Evolutionary conservation across 177 flowering plant species (phyloP), one percentile per base, ranked within the genome.

Genomic region (Vitis hybrid): DNA sequence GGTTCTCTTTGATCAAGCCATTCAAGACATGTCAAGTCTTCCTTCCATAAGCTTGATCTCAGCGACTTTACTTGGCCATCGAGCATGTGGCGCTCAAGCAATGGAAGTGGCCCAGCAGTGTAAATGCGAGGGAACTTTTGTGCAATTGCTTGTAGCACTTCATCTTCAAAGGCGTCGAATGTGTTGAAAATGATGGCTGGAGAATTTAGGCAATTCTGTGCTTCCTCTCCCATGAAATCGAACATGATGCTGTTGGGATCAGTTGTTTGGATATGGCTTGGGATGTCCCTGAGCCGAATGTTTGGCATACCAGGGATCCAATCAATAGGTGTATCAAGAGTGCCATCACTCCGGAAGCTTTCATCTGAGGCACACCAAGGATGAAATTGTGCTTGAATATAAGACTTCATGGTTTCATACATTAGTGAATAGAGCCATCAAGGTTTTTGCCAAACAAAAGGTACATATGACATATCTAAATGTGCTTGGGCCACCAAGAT

Each of bases 121-220:
- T 83, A 83, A 3, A 81, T 62, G 66, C 51, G 53, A 3, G 81
- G 72, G 64, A 65, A 73, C 14, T 61, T 73, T 17, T 79, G 4
- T 1, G 62, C 50, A 3, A 87, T 64, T 12, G 76, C 79, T 11
- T 81, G 76, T 2, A 87, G 41, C 1, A 68, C 79, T 48, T 76
- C 76, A 0, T 53, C 27, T 69, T 87, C 88, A 3, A 84, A 65
- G 4, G 65, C 81, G 6, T 84, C 74, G 24, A 77, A 82, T 0
- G 90, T 83, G 82, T 86, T 83, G 71, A 86, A 58, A n/a, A 84
- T 66, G 56, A 82, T 67, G 2, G 82, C 80, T 6, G 74, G 9
- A 12, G 80, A 54, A 13, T 71, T 71, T 1, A 71, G 20, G 54
- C 71, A 65, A 30, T 63, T 70, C 9, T 64, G 80, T 3, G 75